phyloP scores from a whole-genome alignment of 768 basidiomycete genomes.

The Neoboletus subvelutipes region DNA sequence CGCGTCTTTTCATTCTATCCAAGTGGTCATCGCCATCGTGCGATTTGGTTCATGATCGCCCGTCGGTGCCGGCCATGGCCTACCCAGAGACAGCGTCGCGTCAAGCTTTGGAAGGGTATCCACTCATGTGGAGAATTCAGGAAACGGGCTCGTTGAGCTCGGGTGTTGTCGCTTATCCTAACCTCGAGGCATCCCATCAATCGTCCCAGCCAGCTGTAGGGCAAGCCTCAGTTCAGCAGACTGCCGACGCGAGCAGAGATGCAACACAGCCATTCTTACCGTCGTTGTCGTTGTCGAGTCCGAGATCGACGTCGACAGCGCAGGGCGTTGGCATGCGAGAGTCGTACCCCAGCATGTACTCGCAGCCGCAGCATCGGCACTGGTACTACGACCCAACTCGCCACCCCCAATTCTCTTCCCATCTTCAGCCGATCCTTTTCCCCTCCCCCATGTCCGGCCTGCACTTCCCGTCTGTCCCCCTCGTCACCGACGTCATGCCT shows the following conservation, averaged over 20 bases:
- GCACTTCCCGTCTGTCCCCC: not conserved
- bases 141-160: not conserved
- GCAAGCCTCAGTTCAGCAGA: not conserved
- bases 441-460: not conserved
- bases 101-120: not conserved
- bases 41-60: not conserved
- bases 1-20: not conserved
- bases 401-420: not conserved
- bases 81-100: not conserved
- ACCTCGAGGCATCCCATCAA: not conserved
- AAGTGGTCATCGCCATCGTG: not conserved
- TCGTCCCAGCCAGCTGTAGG: not conserved
- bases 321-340: not conserved
- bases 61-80: conserved; percentile 4
- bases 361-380: not conserved
- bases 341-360: not conserved
- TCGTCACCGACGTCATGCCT: not conserved
- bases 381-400: conserved; percentile 1
- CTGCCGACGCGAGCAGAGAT: not conserved
- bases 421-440: not conserved
- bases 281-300: not conserved
- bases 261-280: not conserved
- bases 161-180: not conserved
- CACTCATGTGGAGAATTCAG: not conserved
- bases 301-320: not conserved